Base-by-base conservation (phyloP, 2,329 filamentous ascomycete species). In the Periconia digitata region DNA sequence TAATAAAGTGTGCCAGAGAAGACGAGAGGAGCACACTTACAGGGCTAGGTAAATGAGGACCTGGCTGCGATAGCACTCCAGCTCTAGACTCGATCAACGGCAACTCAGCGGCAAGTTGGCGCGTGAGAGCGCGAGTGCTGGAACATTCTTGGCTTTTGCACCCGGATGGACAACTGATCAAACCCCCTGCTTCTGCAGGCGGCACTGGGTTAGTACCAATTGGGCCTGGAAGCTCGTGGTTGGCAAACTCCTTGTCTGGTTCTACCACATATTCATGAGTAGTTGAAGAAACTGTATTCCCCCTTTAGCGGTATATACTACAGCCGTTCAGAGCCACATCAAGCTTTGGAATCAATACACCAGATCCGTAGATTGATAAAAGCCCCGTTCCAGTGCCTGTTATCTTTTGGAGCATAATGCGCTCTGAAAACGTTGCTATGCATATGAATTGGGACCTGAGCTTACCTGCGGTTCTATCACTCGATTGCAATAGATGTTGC, bases 101-200 rank as follows among this genome's bases (percentile, higher is more conserved):
- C 46, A 63, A 40, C 49, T 61, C 54, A 23, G 56, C 46, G 51
- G 61, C 59, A 52, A 62, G 53, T 50, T 56, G 58, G 49, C 51
- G 57, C 49, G 62, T 54, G 53, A 63, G 57, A 50, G 36, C 50
- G 48, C 59, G 59, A 44, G 54, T 43, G 45, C 50, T 53, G 38
- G 46, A 55, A 47, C 62, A 67, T 54, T 48, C 53, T 54, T 60
- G 54, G 53, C 58, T 57, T 47, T 50, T 22, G 45, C 58, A 66
- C 47, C 50, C 46, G 40, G 60, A 50, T 43, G 53, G 44, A 59
- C 64, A 66, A 48, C 61, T 63, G 44, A 48, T 50, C 27, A 58
- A 44, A 22, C 46, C 50, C 50, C 52, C 55, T 59, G 53, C 40
- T n/a, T n/a, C n/a, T 46, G 51, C 48, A 57, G 49, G 54, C 50